Percentiles rank a stretch among this genome's conserved stretches.
These are phyloP conservation scores for Anthracocystis setariae DNA, from an alignment of 1,284 basidiomycete species.

Conservation along the genomic window DNA sequence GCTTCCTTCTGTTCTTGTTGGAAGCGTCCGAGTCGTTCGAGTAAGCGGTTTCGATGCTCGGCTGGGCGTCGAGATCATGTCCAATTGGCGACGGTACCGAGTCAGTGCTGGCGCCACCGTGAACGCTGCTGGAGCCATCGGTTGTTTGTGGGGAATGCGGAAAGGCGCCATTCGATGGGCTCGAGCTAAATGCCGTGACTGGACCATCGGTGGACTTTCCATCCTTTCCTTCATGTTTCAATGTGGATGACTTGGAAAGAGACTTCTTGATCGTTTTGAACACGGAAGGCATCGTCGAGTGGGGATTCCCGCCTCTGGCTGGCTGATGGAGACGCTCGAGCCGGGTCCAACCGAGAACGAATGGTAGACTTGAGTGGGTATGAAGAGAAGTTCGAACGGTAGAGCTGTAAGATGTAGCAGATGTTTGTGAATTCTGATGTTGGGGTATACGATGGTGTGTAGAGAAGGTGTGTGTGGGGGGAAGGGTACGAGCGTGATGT, in stretches of 20 bases:
- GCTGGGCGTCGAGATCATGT: constrained; percentile 9
- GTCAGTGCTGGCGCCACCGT: constrained; percentile 8
- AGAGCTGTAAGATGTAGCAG: too few species aligned
- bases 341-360: neutral
- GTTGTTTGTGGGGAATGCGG: constrained; percentile 9
- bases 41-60: constrained; percentile 6
- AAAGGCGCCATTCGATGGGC: neutral
- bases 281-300: constrained; percentile 27
- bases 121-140: constrained; percentile 4
- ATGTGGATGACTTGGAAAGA: constrained; percentile 14
- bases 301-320: too few species aligned
- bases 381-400: neutral
- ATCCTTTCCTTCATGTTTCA: constrained; percentile 8
- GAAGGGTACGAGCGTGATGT: too few species aligned
- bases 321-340: too few species aligned
- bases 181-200: neutral
- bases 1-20: constrained; percentile 4
- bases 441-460: too few species aligned
- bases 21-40: neutral
- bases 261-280: constrained; percentile 32
- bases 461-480: too few species aligned
- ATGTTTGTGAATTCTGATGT: too few species aligned
- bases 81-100: constrained; percentile 1
- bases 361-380: neutral
- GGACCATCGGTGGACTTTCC: neutral